A percentile compares a stretch with the other conserved stretches of the same genome.
Conservation (phyloP, 306 rosid species). For the Biancaea sappan region DNA sequence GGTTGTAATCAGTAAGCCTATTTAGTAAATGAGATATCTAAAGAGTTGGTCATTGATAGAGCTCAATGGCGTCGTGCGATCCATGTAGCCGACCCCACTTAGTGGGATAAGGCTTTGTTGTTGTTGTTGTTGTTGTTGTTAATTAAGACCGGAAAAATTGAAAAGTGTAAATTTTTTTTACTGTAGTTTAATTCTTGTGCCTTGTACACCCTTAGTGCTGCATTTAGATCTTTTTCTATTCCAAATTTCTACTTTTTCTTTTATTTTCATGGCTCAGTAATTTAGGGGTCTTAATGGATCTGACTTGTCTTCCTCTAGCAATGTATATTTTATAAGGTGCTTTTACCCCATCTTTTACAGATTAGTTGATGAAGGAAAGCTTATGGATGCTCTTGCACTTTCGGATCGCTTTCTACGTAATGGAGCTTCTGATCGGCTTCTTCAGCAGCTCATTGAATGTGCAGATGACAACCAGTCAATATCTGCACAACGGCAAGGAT, state of each 20-base stretch:
- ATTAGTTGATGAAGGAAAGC: constrained; percentile 84
- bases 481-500: constrained; percentile 59
- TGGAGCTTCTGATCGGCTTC: constrained; percentile 89
- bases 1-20: constrained; percentile 1
- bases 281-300: constrained; percentile 16
- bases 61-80: too few species aligned
- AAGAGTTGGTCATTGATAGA: too few species aligned
- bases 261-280: constrained; percentile 18
- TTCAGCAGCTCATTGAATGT: constrained; percentile 79
- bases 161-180: not conserved
- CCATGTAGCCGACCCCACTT: too few species aligned
- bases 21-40: too few species aligned
- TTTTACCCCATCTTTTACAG: constrained; percentile 42
- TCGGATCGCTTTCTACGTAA: constrained; percentile 97
- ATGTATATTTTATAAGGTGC: constrained; percentile 28
- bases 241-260: constrained; percentile 6
- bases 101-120: too few species aligned
- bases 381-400: constrained; percentile 96
- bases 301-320: constrained; percentile 26
- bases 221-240: not conserved
- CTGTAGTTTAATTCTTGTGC: not conserved
- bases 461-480: constrained; percentile 66
- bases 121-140: too few species aligned
- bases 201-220: not conserved
- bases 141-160: constrained; percentile 9